Conservation (phyloP, 1,284 basidiomycete species). For the Thecaphora frezii region DNA sequence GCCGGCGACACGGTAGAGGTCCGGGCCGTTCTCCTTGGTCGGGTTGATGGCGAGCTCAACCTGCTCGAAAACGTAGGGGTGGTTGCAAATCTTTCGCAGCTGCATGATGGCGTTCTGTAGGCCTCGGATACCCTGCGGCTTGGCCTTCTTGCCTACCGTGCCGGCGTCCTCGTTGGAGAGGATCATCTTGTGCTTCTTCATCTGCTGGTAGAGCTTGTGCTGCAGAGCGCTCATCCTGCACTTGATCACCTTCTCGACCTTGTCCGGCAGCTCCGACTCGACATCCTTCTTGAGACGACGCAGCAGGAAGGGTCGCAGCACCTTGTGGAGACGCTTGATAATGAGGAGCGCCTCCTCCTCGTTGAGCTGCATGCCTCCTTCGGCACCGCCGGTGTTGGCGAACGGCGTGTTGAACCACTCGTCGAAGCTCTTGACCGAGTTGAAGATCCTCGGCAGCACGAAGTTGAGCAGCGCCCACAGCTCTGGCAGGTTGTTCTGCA, state of each 20-base stretch:
- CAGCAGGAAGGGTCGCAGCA: constrained; percentile 93
- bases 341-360: constrained; percentile 99
- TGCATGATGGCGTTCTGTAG: constrained; percentile 99
- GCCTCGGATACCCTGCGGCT: constrained; percentile 59
- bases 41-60: constrained; percentile 91
- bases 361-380: constrained; percentile 93
- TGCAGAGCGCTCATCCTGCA: constrained; percentile 95
- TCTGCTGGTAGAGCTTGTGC: constrained; percentile 91
- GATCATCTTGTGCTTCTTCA: constrained; percentile 92
- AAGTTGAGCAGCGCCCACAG: constrained; percentile 98
- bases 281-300: constrained; percentile 98
- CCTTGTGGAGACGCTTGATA: constrained; percentile 96
- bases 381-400: constrained; percentile 81
- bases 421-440: constrained; percentile 98
- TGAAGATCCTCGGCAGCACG: constrained; percentile 96
- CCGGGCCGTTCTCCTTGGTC: constrained; percentile 75
- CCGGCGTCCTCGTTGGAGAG: constrained; percentile 61
- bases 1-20: constrained; percentile 79
- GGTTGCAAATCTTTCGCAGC: constrained; percentile 94
- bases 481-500: constrained; percentile 98
- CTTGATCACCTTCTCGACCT: constrained; percentile 99
- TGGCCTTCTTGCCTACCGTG: constrained; percentile 43
- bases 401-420: constrained; percentile 99
- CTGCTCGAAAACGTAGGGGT: constrained; percentile 79
- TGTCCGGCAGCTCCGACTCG: constrained; percentile 94